phyloP scores from a whole-genome alignment of 2,329 filamentous ascomycete genomes.

The Aureobasidium uvarum region DNA sequence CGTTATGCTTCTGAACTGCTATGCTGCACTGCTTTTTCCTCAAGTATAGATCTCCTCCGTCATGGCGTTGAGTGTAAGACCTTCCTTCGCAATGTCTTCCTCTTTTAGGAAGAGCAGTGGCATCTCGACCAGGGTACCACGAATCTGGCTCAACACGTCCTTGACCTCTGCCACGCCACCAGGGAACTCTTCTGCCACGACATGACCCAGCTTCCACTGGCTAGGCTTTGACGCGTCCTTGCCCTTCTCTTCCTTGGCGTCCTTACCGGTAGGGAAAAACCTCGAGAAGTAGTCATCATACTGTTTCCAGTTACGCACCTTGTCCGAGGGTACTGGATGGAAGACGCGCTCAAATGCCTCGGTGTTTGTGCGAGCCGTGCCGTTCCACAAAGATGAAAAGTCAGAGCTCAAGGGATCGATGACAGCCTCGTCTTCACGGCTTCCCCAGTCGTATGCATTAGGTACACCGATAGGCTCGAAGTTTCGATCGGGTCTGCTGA shows the following conservation, averaged over 20 bases:
- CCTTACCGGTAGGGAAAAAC: constrained; percentile 56
- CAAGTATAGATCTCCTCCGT: constrained; percentile 19
- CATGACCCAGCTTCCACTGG: constrained; percentile 80
- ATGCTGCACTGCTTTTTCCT: background rate
- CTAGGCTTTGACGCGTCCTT: constrained; percentile 40
- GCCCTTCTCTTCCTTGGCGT: constrained; percentile 47
- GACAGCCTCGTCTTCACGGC: constrained; percentile 56
- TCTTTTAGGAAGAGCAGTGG: constrained; percentile 82
- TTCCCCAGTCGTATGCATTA: constrained; percentile 54
- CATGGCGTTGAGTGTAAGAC: constrained; percentile 55
- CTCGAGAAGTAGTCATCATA: constrained; percentile 69
- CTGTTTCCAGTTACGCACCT: constrained; percentile 67
- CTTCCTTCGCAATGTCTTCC: constrained; percentile 81
- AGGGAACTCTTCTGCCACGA: constrained; percentile 59
- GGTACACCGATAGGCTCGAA: constrained; percentile 57
- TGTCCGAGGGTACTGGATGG: constrained; percentile 71
- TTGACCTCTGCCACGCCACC: constrained; percentile 51
- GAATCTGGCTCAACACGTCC: constrained; percentile 70
- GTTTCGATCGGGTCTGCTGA: constrained; percentile 59
- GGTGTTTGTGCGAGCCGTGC: constrained; percentile 73
- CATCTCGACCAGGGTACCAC: constrained; percentile 73
- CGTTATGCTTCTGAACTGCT: background rate
- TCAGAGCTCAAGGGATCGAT: constrained; percentile 67
- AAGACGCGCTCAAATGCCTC: constrained; percentile 78
- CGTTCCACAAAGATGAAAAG: constrained; percentile 70